phyloP scores from a whole-genome alignment of 2,329 filamentous ascomycete species.

The Aspergillus amoenus region DNA sequence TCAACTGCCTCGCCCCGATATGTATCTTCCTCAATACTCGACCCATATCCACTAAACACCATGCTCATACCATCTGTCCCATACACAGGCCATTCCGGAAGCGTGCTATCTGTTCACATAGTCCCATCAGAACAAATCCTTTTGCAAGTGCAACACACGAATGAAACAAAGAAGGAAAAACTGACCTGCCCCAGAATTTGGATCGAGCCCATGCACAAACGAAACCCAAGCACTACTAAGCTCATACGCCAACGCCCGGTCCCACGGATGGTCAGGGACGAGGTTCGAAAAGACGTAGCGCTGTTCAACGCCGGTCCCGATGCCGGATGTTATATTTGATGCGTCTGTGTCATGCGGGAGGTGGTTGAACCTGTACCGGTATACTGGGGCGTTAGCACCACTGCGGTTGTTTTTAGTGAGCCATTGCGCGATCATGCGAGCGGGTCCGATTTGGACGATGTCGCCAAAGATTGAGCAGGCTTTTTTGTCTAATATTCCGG shows the following conservation, averaged over 20 bases:
- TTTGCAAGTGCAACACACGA: neutral
- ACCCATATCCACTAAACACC: constrained; percentile 5
- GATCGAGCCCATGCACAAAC: neutral
- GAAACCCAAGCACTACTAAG: neutral
- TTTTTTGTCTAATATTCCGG: neutral
- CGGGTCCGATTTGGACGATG: neutral
- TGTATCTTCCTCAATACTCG: neutral
- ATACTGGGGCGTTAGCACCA: neutral
- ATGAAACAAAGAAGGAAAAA: neutral
- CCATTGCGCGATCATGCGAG: neutral
- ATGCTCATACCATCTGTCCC: neutral
- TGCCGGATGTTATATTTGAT: neutral
- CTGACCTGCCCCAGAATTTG: neutral
- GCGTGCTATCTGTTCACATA: neutral
- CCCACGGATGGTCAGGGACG: neutral
- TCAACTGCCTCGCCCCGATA: neutral
- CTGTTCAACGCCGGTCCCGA: constrained; percentile 31
- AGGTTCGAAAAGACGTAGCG: constrained; percentile 5
- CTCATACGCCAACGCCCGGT: neutral
- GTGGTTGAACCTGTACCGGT: neutral
- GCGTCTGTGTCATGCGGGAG: neutral
- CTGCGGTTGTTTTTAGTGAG: neutral
- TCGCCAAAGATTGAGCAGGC: neutral
- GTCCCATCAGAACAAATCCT: neutral
- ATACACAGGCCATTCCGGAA: neutral